These are phyloP conservation scores for Ustilago shanxiensis DNA, from an alignment of 1,284 basidiomycete genomes.

Conservation along the genomic window DNA sequence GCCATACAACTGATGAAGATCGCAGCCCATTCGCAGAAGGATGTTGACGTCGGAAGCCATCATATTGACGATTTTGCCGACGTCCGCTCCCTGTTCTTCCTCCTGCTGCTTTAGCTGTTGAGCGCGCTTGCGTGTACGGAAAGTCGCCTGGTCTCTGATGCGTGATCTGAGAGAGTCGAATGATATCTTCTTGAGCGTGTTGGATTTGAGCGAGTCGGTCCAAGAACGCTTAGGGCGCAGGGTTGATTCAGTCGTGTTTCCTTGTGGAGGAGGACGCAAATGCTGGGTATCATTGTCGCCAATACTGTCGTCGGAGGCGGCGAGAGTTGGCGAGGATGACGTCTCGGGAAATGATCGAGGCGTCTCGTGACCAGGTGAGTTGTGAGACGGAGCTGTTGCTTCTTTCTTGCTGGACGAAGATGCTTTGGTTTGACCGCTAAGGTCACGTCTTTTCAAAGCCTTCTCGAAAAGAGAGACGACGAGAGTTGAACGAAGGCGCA, in stretches of 20 bases:
- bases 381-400: background rate
- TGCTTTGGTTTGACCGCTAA: constrained; percentile 40
- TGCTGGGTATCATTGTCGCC: background rate
- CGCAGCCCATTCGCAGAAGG: constrained; percentile 71
- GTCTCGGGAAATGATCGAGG: background rate
- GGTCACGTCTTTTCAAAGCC: constrained; percentile 63
- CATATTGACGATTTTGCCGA: constrained; percentile 73
- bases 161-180: constrained; percentile 29
- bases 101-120: constrained; percentile 25
- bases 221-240: constrained; percentile 17
- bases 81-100: constrained; percentile 69
- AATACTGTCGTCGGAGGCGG: constrained; percentile 1
- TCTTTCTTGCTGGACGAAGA: background rate
- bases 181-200: constrained; percentile 22
- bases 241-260: background rate
- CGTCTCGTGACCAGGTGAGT: background rate
- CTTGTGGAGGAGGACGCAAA: constrained; percentile 1
- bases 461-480: constrained; percentile 67
- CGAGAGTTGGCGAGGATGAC: constrained; percentile 1
- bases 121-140: constrained; percentile 8
- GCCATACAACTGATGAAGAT: constrained; percentile 74
- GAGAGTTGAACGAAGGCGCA: constrained; percentile 63
- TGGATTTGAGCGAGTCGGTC: constrained; percentile 6
- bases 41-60: constrained; percentile 71
- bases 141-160: constrained; percentile 1